Percentiles rank a stretch among this genome's conserved stretches.
These are phyloP conservation scores for Melanomma pulvis-pyrius DNA, from an alignment of 495 filamentous ascomycete species.

Conservation along the genomic window DNA sequence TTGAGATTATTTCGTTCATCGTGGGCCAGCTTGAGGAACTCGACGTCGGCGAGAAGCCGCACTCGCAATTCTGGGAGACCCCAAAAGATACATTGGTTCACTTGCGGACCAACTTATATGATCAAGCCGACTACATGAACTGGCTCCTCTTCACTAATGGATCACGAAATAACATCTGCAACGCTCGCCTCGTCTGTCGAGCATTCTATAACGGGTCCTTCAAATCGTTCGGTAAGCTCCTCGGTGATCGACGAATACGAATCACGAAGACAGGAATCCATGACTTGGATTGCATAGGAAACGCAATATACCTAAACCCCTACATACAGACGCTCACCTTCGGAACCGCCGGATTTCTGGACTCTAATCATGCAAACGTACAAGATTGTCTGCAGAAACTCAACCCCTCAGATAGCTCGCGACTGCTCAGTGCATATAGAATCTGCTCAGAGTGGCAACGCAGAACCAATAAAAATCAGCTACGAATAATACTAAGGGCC, in stretches of 20 bases:
- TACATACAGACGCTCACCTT: background rate
- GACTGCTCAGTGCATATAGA: background rate
- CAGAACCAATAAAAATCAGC: background rate
- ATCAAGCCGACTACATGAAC: background rate
- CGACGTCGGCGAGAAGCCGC: too few species aligned
- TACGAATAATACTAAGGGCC: background rate
- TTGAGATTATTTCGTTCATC: too few species aligned
- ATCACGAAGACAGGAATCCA: background rate
- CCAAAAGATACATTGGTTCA: too few species aligned
- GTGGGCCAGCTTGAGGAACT: too few species aligned
- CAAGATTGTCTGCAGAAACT: background rate
- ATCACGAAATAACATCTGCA: background rate
- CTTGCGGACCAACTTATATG: too few species aligned
- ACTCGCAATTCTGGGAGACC: too few species aligned
- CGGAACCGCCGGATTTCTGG: background rate
- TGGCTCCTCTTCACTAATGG: background rate
- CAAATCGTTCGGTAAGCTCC: background rate
- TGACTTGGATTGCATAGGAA: background rate
- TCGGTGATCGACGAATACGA: background rate
- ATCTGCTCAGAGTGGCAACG: background rate
- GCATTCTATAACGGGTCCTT: background rate
- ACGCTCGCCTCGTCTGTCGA: background rate
- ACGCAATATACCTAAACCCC: background rate
- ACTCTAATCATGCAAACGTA: background rate
- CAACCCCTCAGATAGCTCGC: background rate